Evolutionary conservation across 768 basidiomycete genomes (phyloP).

Genomic region (Russula compacta): DNA sequence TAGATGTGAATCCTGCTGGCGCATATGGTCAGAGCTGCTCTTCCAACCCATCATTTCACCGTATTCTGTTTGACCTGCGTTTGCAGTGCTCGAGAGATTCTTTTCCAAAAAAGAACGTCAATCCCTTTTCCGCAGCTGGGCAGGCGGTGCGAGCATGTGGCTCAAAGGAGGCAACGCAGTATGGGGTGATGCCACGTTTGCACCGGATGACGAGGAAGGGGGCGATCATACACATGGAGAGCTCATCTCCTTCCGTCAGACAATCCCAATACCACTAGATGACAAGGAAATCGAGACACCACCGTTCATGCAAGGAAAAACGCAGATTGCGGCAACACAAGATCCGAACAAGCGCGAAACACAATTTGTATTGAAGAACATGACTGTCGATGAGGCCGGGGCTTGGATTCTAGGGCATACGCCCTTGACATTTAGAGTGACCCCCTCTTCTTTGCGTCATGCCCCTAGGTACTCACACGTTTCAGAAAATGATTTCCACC

Average conservation of each 20-base stretch:
- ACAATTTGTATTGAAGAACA: conserved; percentile 37
- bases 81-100: conserved; percentile 69
- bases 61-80: neutral
- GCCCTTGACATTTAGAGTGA: conserved; percentile 69
- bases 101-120: conserved; percentile 87
- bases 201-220: conserved; percentile 66
- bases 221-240: conserved; percentile 63
- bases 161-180: conserved; percentile 81
- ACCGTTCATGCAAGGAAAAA: conserved; percentile 5
- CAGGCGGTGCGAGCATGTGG: conserved; percentile 90
- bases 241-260: conserved; percentile 68
- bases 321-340: neutral
- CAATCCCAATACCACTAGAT: neutral
- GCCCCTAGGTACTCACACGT: neutral
- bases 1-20: conserved; percentile 74
- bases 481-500: conserved; percentile 65
- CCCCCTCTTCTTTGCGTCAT: conserved; percentile 5
- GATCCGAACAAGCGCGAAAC: neutral
- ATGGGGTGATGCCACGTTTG: conserved; percentile 70
- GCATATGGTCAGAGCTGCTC: conserved; percentile 46
- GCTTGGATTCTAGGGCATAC: conserved; percentile 79
- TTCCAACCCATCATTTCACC: neutral
- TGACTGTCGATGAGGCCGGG: conserved; percentile 70
- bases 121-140: conserved; percentile 89
- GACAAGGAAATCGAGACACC: conserved; percentile 19